These are phyloP conservation scores for Endotrypanum monterogeii DNA, from an alignment of 208 protist genomes.

Conservation along the genomic window DNA sequence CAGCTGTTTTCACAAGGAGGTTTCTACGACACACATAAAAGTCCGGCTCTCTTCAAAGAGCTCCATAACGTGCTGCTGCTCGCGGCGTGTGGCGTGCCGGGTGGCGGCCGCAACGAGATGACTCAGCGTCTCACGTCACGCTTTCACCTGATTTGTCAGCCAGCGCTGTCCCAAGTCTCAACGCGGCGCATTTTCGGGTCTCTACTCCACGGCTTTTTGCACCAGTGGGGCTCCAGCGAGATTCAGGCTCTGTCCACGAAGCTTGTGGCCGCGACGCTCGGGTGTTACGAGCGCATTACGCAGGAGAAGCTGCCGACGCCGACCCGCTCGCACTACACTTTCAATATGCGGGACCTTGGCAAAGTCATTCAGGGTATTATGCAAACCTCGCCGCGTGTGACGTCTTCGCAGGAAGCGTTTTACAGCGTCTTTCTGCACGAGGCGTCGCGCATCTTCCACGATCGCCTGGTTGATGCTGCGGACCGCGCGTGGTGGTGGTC, in stretches of 20 bases:
- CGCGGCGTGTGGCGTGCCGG: slow-evolving; percentile 94
- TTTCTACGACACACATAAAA: slow-evolving; percentile 94
- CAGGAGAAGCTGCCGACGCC: slow-evolving; percentile 97
- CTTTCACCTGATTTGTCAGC: slow-evolving; percentile 95
- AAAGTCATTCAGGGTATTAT: slow-evolving; percentile 97
- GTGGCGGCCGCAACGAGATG: slow-evolving; percentile 94
- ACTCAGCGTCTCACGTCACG: slow-evolving; percentile 92
- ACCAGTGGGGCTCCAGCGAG: slow-evolving; percentile 56
- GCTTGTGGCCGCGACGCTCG: slow-evolving; percentile 93
- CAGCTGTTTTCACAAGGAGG: slow-evolving; percentile 94
- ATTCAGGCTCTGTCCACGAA: slow-evolving; percentile 53
- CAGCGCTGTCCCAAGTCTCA: slow-evolving; percentile 84
- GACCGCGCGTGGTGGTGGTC: slow-evolving; percentile 94
- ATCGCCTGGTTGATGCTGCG: slow-evolving; percentile 93
- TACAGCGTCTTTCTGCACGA: slow-evolving; percentile 96
- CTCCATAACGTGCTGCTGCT: slow-evolving; percentile 91
- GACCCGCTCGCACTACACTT: slow-evolving; percentile 98
- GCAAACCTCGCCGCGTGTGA: slow-evolving; percentile 75
- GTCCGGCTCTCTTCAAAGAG: slow-evolving; percentile 92
- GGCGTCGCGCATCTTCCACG: slow-evolving; percentile 95
- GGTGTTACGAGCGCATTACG: slow-evolving; percentile 95
- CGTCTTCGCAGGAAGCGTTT: slow-evolving; percentile 53
- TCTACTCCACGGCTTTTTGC: slow-evolving; percentile 94
- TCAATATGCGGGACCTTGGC: slow-evolving; percentile 98
- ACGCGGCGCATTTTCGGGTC: slow-evolving; percentile 95